These are phyloP conservation scores for Murraya koenigii DNA, from an alignment of 345 rosid species.

Conservation along the genomic window DNA sequence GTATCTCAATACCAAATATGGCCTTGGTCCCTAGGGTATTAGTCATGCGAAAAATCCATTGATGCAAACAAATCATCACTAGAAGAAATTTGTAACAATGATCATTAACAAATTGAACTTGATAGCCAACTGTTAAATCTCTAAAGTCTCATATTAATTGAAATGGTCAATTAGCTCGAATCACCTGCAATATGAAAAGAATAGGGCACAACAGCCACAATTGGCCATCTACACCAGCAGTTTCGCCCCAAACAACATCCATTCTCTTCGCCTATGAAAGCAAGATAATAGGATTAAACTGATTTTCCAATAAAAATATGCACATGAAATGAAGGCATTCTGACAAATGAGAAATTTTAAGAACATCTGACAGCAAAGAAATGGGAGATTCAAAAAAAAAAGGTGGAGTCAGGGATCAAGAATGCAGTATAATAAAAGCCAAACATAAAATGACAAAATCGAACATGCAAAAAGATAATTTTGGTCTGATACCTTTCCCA, in stretches of 20 bases:
- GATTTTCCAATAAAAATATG: background rate
- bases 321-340: slow-evolving; percentile 3
- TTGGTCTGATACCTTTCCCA: slow-evolving; percentile 72
- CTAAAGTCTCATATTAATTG: background rate
- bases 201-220: slow-evolving; percentile 92
- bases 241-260: slow-evolving; percentile 99
- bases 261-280: slow-evolving; percentile 87
- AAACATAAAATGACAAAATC: slow-evolving; percentile 6
- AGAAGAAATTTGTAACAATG: background rate
- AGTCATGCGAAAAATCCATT: background rate
- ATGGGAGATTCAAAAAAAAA: background rate
- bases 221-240: slow-evolving; percentile 96
- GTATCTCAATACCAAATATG: too few species aligned
- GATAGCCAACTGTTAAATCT: background rate
- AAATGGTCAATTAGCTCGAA: background rate
- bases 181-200: slow-evolving; percentile 92
- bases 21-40: background rate
- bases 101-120: background rate
- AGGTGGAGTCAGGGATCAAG: background rate
- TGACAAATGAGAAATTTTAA: background rate
- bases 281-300: background rate
- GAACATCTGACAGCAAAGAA: background rate
- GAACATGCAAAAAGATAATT: slow-evolving; percentile 5
- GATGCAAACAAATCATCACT: slow-evolving; percentile 2
- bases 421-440: background rate